Evolutionary conservation across 345 rosid species (phyloP).

Genomic region (Arabis hirsuta): DNA sequence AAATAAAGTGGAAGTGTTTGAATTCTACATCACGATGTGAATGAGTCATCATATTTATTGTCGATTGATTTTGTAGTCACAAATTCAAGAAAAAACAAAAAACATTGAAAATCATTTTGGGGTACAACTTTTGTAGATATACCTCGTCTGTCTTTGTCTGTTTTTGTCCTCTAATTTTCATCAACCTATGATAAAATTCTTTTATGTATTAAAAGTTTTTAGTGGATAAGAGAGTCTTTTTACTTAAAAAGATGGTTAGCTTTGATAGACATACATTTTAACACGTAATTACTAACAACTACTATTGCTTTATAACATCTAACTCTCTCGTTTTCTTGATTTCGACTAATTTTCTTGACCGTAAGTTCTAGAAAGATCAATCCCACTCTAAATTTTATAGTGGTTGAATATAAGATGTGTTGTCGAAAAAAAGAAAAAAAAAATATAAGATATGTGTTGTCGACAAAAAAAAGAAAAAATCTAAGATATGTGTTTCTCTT

Average conservation of each 20-base stretch:
- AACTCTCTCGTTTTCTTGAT: constrained; percentile 4
- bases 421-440: no score
- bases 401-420: no score
- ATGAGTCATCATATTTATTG: no score
- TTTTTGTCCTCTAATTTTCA: constrained; percentile 35
- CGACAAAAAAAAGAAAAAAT: no score
- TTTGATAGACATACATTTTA: constrained; percentile 23
- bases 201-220: no score
- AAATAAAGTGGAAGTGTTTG: no score
- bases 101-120: constrained; percentile 42
- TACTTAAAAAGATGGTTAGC: constrained; percentile 28
- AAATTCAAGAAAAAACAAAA: constrained; percentile 45
- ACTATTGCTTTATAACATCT: constrained; percentile 28
- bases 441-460: no score
- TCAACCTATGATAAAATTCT: background rate
- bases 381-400: no score
- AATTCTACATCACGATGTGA: no score
- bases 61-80: constrained; percentile 22
- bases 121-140: constrained; percentile 35
- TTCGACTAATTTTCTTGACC: no score
- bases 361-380: no score
- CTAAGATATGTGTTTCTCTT: no score
- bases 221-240: background rate
- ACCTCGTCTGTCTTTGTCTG: constrained; percentile 40
- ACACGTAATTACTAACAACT: constrained; percentile 22